Evolutionary conservation across 2,329 filamentous ascomycete species (phyloP).

Genomic region (Aspergillus nomiae): DNA sequence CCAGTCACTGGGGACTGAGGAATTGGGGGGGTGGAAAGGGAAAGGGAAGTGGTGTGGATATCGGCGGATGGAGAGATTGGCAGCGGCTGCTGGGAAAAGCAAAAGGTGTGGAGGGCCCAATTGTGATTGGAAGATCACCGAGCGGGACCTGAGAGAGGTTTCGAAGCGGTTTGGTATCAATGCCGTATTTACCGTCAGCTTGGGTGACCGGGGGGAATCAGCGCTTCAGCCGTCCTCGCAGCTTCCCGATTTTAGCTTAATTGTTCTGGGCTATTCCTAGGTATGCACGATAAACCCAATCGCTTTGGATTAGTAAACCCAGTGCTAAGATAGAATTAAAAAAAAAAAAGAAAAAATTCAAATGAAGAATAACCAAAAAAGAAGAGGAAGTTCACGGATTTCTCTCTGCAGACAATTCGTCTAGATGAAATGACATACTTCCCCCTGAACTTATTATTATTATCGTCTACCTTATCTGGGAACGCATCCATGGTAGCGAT

Average conservation of each 20-base stretch:
- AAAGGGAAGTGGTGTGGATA: not conserved
- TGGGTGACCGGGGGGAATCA: slow-evolving; percentile 3
- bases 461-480: not conserved
- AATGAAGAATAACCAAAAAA: not conserved
- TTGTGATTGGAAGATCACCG: slow-evolving; percentile 25
- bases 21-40: not conserved
- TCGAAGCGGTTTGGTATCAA: slow-evolving; percentile 10
- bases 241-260: slow-evolving; percentile 10
- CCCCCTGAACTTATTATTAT: too few species aligned
- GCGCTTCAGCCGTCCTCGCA: slow-evolving; percentile 3
- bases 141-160: slow-evolving; percentile 22
- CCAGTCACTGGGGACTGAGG: slow-evolving; percentile 1
- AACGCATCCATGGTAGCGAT: not conserved
- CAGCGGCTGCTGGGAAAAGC: slow-evolving; percentile 14
- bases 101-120: slow-evolving; percentile 17
- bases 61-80: slow-evolving; percentile 4
- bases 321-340: not conserved
- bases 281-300: slow-evolving; percentile 5
- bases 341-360: not conserved
- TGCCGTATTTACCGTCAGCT: slow-evolving; percentile 10
- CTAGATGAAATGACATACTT: not conserved
- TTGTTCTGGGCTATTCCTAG: not conserved
- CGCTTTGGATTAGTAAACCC: not conserved
- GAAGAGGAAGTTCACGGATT: not conserved
- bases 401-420: not conserved